Evolutionary conservation across 2,329 filamentous ascomycete genomes (phyloP).

Genomic region (Pseudogymnoascus sp.): DNA sequence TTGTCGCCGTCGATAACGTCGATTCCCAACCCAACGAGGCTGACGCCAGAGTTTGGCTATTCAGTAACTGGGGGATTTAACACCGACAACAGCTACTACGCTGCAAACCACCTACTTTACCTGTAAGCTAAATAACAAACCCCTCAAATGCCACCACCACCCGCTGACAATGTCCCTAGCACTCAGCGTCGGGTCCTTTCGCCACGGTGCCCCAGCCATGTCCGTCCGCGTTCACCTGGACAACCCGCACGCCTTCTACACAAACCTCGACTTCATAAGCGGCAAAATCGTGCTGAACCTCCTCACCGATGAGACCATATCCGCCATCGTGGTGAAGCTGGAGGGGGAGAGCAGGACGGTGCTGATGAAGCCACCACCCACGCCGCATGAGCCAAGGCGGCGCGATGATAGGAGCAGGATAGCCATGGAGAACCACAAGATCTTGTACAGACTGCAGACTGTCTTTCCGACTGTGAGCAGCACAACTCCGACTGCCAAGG

Average conservation of each 20-base stretch:
- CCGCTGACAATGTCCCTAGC: constrained; percentile 1
- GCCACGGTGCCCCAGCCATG: constrained; percentile 39
- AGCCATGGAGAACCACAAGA: constrained; percentile 59
- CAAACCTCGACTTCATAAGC: constrained; percentile 68
- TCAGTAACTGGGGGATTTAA: neutral
- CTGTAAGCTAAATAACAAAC: neutral
- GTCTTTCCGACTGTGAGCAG: constrained; percentile 57
- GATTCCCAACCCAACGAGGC: neutral
- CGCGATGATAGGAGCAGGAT: constrained; percentile 27
- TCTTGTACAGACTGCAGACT: constrained; percentile 67
- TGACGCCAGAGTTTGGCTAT: neutral
- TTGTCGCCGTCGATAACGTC: neutral
- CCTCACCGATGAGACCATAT: constrained; percentile 62
- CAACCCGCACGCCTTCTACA: constrained; percentile 64
- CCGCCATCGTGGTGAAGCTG: constrained; percentile 72
- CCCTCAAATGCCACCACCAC: neutral
- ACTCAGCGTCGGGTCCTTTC: neutral
- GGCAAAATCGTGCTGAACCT: constrained; percentile 54
- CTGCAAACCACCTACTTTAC: neutral
- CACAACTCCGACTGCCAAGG: constrained; percentile 19
- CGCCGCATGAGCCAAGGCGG: constrained; percentile 14
- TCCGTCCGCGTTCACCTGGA: constrained; percentile 63
- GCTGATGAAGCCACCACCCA: constrained; percentile 23
- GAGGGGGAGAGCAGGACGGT: constrained; percentile 72
- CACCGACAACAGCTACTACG: neutral